Percentiles rank a stretch among this genome's conserved stretches.
These are phyloP conservation scores for Pyrus hybrid DNA, from an alignment of 331 rosid species.

Conservation along the genomic window DNA sequence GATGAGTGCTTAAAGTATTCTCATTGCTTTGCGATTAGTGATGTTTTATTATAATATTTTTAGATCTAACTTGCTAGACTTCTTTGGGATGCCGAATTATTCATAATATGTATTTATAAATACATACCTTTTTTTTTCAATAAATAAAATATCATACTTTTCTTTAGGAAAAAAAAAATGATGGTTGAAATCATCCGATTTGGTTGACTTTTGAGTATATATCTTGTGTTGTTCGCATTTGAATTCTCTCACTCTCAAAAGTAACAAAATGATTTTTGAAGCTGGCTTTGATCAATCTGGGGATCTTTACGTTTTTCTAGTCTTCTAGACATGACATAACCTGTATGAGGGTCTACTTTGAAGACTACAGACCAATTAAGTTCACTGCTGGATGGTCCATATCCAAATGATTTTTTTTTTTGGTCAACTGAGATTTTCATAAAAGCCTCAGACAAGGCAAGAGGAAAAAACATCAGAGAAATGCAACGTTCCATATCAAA, in stretches of 20 bases:
- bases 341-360: background rate
- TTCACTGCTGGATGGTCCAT: background rate
- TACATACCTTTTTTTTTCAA: too few species aligned
- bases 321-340: background rate
- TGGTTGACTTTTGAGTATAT: constrained; percentile 20
- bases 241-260: background rate
- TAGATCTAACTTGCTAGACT: too few species aligned
- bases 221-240: constrained; percentile 14
- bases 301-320: background rate
- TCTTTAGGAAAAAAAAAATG: background rate
- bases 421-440: too few species aligned
- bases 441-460: too few species aligned
- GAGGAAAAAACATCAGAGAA: too few species aligned
- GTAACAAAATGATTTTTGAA: background rate
- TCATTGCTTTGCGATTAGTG: too few species aligned
- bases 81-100: too few species aligned
- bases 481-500: background rate
- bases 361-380: background rate
- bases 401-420: too few species aligned
- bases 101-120: too few species aligned
- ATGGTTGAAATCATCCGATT: constrained; percentile 7
- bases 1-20: too few species aligned
- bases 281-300: constrained; percentile 7
- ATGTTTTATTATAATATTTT: too few species aligned
- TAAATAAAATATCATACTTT: too few species aligned